phyloP scores from a whole-genome alignment of 2,329 filamentous ascomycete species.

The Exutisphaerella laricina region DNA sequence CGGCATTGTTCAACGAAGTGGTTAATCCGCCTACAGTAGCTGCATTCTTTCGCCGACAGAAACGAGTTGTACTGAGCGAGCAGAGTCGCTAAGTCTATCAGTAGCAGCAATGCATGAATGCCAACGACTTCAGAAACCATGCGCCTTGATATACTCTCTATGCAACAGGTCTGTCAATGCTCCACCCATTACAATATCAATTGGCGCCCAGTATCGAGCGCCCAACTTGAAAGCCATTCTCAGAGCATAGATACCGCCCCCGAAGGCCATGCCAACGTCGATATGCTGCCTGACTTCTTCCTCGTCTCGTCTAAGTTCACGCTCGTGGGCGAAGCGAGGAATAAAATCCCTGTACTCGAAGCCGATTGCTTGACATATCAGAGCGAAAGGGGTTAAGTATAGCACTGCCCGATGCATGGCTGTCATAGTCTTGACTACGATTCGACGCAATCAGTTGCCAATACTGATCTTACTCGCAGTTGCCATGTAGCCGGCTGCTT shows the following conservation, averaged over 20 bases:
- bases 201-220: constrained; percentile 24
- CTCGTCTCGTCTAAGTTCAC: constrained; percentile 29
- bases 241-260: constrained; percentile 21
- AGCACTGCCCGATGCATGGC: constrained; percentile 26
- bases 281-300: constrained; percentile 29
- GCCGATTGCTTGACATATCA: constrained; percentile 24
- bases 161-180: constrained; percentile 30
- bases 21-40: constrained; percentile 62
- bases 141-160: constrained; percentile 31
- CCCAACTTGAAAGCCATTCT: constrained; percentile 24
- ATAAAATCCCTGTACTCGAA: constrained; percentile 28
- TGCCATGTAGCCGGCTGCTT: too few relatives aligned
- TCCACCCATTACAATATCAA: constrained; percentile 29
- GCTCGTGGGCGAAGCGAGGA: constrained; percentile 29
- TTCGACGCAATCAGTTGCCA: too few relatives aligned
- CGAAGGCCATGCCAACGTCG: constrained; percentile 27
- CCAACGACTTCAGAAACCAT: constrained; percentile 18
- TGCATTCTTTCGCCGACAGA: constrained; percentile 28
- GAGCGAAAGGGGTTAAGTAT: constrained; percentile 20
- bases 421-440: constrained; percentile 25
- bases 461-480: too few relatives aligned
- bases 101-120: background rate
- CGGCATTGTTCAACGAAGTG: constrained; percentile 92
- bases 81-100: background rate
- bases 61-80: constrained; percentile 4